These are phyloP conservation scores for Skeletonema grethae DNA, from an alignment of 108 stramenopile species.

Conservation along the genomic window DNA sequence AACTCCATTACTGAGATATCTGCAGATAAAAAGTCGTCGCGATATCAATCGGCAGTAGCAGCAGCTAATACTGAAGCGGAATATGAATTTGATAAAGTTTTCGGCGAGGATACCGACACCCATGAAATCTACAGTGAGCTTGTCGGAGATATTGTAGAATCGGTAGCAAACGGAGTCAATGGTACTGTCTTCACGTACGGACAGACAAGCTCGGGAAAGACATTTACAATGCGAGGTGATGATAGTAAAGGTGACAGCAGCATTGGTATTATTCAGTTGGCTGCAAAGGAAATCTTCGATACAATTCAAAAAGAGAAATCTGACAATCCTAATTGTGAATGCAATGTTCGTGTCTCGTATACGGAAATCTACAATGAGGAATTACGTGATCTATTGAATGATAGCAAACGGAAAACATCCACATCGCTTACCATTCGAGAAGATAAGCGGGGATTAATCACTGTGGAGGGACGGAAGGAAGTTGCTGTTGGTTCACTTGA, in stretches of 20 bases:
- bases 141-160: slow-evolving; percentile 82
- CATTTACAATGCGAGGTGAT: slow-evolving; percentile 86
- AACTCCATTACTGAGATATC: slow-evolving; percentile 63
- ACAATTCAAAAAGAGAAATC: slow-evolving; percentile 50
- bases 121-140: slow-evolving; percentile 83
- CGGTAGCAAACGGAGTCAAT: slow-evolving; percentile 90
- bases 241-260: slow-evolving; percentile 39
- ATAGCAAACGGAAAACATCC: slow-evolving; percentile 21
- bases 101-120: slow-evolving; percentile 80
- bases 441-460: slow-evolving; percentile 23
- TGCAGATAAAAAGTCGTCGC: slow-evolving; percentile 42
- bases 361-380: slow-evolving; percentile 89
- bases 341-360: slow-evolving; percentile 65
- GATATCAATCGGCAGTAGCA: slow-evolving; percentile 23
- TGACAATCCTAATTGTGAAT: slow-evolving; percentile 27
- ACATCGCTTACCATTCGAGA: slow-evolving; percentile 45
- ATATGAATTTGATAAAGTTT: slow-evolving; percentile 91
- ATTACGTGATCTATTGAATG: slow-evolving; percentile 69
- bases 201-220: slow-evolving; percentile 92
- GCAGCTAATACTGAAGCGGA: slow-evolving; percentile 47
- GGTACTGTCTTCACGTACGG: slow-evolving; percentile 96
- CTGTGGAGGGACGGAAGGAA: slow-evolving; percentile 66
- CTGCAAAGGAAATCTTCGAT: slow-evolving; percentile 75
- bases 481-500: slow-evolving; percentile 76
- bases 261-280: slow-evolving; percentile 77